Conservation (phyloP, 2,329 filamentous ascomycete species). For the Pseudocercospora vitis region DNA sequence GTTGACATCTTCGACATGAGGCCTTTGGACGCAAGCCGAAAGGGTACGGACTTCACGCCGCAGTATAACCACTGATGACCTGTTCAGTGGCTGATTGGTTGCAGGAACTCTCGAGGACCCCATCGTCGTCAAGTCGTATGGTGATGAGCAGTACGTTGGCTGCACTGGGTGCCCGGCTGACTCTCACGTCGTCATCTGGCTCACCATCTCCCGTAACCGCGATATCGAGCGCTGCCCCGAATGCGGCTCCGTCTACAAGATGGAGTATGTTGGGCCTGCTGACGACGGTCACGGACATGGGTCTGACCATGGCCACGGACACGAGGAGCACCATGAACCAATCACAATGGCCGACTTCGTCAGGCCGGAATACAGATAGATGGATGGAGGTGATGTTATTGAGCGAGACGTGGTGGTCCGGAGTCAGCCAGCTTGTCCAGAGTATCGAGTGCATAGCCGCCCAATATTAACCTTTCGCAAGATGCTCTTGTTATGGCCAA, state of each 20-base stretch:
- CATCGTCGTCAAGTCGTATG: slow-evolving; percentile 84
- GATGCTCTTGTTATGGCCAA: too few relatives aligned
- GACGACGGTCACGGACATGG: slow-evolving; percentile 59
- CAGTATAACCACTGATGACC: neutral
- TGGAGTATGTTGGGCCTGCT: slow-evolving; percentile 88
- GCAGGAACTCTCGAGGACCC: slow-evolving; percentile 84
- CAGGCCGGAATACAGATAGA: slow-evolving; percentile 88
- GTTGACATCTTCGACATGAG: slow-evolving; percentile 98
- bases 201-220: slow-evolving; percentile 83
- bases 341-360: slow-evolving; percentile 97
- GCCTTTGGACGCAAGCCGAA: slow-evolving; percentile 86
- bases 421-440: neutral
- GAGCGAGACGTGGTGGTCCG: neutral
- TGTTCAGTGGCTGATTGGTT: slow-evolving; percentile 5
- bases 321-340: slow-evolving; percentile 65
- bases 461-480: neutral
- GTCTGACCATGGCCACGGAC: slow-evolving; percentile 47
- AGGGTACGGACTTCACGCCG: slow-evolving; percentile 58
- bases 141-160: slow-evolving; percentile 93
- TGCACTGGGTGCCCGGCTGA: slow-evolving; percentile 94
- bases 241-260: slow-evolving; percentile 95
- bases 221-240: slow-evolving; percentile 94
- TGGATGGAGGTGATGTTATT: neutral
- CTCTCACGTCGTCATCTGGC: slow-evolving; percentile 87
- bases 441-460: too few relatives aligned